Percentiles rank a stretch among this genome's conserved stretches.
phyloP scores from a whole-genome alignment of 257 asterid species.

The Fraxinus anomala region DNA sequence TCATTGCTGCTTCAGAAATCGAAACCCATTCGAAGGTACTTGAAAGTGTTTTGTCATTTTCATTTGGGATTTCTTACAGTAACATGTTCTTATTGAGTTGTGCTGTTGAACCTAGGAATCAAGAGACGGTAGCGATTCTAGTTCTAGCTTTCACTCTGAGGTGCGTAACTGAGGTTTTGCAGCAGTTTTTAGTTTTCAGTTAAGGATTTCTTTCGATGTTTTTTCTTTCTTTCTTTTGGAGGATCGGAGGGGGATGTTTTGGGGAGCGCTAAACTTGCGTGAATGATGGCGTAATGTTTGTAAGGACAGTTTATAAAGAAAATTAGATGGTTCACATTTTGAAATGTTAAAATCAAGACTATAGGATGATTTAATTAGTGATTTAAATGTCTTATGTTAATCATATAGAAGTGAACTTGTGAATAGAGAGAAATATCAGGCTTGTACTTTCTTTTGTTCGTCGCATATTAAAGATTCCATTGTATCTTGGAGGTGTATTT shows the following conservation, averaged over 20 bases:
- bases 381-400: no score
- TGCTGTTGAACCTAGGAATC: conserved; percentile 38
- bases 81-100: not conserved
- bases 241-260: not conserved
- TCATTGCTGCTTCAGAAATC: conserved; percentile 48
- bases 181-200: conserved; percentile 10
- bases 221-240: not conserved
- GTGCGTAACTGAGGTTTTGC: conserved; percentile 29
- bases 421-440: no score
- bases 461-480: no score
- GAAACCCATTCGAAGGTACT: conserved; percentile 46
- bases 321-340: no score
- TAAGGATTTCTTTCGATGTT: not conserved
- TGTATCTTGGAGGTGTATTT: no score
- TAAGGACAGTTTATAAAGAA: no score
- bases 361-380: no score
- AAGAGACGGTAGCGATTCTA: conserved; percentile 38
- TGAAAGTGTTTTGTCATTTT: not conserved
- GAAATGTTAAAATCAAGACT: no score
- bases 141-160: conserved; percentile 31
- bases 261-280: no score
- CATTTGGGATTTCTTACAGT: conserved; percentile 15
- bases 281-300: no score
- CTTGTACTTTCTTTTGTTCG: no score
- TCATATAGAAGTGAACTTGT: no score